Evolutionary conservation across 2,329 filamentous ascomycete genomes (phyloP), one percentile per base, ranked within the genome.

Genomic region (Penicillium sp.): DNA sequence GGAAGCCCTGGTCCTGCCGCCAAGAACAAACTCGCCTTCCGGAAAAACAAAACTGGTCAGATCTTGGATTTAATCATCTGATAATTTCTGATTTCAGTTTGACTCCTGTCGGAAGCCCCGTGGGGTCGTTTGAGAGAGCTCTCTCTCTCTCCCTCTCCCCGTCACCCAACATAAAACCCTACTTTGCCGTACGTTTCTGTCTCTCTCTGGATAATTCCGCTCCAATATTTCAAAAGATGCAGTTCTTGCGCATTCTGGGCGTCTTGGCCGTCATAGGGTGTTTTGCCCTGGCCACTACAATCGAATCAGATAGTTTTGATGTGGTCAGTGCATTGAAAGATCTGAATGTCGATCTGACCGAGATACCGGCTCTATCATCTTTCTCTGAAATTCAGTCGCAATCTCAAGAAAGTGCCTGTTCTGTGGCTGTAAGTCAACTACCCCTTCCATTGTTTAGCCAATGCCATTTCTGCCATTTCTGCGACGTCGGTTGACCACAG

Each of bases 221-320:
- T 18, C 18, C 18, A 18, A 18, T 18, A 18, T 18, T 18, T 18
- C 18, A 18, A 18, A 2, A 11, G 27, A 55, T 57, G 47, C 48
- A 40, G 52, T 6, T 49, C 24, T 46, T 38, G 2, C 46, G 48
- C 16, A 16, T 55, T 27, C 32, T 57, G 49, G 40, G 52, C 48
- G 55, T 52, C 5, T 18, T 57, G 45, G 42, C 44, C 34, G 44
- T 43, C 14, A 16, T 52, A 14, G 16, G 55, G 5, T 47, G 55
- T 2, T 24, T 47, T 21, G 14, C 40, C n/a, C 27, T 55, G 10
- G 40, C 51, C n/a, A 51, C n/a, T 24, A 10, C 14, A 21, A 10
- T 57, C 10, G 55, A 57, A 32, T 13, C 55, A 13, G 42, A 46
- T 4, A 21, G 46, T 45, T 57, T 57, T 16, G 52, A 45, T 9